Evolutionary conservation across 1,284 basidiomycete genomes (phyloP).

Genomic region (Apiotrichum porosum): DNA sequence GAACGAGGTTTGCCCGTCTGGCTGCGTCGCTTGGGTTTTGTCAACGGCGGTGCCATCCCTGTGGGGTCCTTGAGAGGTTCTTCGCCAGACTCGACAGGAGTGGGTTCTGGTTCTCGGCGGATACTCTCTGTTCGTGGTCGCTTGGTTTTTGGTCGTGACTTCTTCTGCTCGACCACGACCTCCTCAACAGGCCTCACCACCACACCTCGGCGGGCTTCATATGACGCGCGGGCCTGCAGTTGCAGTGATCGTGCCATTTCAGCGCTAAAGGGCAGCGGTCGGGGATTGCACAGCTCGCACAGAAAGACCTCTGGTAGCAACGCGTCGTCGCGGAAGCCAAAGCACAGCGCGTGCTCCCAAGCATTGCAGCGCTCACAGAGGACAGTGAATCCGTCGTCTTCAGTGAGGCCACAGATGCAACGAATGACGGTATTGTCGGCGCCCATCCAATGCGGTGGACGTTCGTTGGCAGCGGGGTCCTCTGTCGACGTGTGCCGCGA

Average conservation of each 20-base stretch:
- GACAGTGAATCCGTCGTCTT: conserved; percentile 88
- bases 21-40: conserved; percentile 11
- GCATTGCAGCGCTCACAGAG: conserved; percentile 82
- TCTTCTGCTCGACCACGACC: conserved; percentile 7
- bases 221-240: conserved; percentile 8
- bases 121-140: conserved; percentile 9
- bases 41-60: conserved; percentile 11
- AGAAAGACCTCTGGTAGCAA: conserved; percentile 62
- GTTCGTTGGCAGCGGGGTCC: neutral
- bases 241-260: conserved; percentile 27
- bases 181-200: conserved; percentile 1
- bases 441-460: conserved; percentile 42
- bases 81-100: neutral
- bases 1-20: conserved; percentile 12
- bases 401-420: conserved; percentile 49
- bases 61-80: conserved; percentile 6
- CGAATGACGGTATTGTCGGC: conserved; percentile 47
- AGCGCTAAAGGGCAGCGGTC: conserved; percentile 28
- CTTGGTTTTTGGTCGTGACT: conserved; percentile 15
- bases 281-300: conserved; percentile 45
- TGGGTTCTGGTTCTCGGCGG: neutral
- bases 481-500: conserved; percentile 28
- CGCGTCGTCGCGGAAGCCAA: conserved; percentile 61
- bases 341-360: conserved; percentile 89
- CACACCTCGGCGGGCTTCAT: conserved; percentile 1